phyloP scores from a whole-genome alignment of 352 stramenopile species.

The Globisporangium nunn region DNA sequence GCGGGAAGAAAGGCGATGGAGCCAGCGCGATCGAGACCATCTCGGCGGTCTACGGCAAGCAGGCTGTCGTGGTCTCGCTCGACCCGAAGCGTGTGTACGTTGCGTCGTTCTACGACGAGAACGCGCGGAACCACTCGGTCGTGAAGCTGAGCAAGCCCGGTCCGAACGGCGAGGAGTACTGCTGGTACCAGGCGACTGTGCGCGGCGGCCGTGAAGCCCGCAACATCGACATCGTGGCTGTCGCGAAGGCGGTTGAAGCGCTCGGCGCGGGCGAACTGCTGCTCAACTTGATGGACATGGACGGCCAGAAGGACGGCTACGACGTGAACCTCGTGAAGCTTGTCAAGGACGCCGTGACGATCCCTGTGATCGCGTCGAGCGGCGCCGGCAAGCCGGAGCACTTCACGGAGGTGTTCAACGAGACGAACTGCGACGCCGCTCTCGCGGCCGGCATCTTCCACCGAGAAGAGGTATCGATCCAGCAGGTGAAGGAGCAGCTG shows the following conservation, averaged over 20 bases:
- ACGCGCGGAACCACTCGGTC: slow-evolving; percentile 44
- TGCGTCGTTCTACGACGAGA: slow-evolving; percentile 59
- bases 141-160: slow-evolving; percentile 75
- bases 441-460: slow-evolving; percentile 99
- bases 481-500: slow-evolving; percentile 92
- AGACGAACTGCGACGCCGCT: slow-evolving; percentile 89
- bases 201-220: slow-evolving; percentile 92
- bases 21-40: slow-evolving; percentile 95
- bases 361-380: slow-evolving; percentile 97
- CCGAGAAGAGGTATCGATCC: slow-evolving; percentile 93
- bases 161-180: slow-evolving; percentile 91
- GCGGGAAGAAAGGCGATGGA: slow-evolving; percentile 57
- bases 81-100: slow-evolving; percentile 92
- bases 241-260: slow-evolving; percentile 85
- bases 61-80: slow-evolving; percentile 97
- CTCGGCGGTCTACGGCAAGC: slow-evolving; percentile 92
- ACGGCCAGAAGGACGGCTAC: slow-evolving; percentile 94
- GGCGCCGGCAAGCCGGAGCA: slow-evolving; percentile 91
- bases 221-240: slow-evolving; percentile 80
- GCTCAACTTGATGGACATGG: slow-evolving; percentile 99
- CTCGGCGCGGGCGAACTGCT: slow-evolving; percentile 97
- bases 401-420: slow-evolving; percentile 94
- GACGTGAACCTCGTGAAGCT: slow-evolving; percentile 53
- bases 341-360: slow-evolving; percentile 87
- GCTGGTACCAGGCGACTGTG: slow-evolving; percentile 98